Conservation (phyloP, 345 rosid species). For the Alliaria petiolata region DNA sequence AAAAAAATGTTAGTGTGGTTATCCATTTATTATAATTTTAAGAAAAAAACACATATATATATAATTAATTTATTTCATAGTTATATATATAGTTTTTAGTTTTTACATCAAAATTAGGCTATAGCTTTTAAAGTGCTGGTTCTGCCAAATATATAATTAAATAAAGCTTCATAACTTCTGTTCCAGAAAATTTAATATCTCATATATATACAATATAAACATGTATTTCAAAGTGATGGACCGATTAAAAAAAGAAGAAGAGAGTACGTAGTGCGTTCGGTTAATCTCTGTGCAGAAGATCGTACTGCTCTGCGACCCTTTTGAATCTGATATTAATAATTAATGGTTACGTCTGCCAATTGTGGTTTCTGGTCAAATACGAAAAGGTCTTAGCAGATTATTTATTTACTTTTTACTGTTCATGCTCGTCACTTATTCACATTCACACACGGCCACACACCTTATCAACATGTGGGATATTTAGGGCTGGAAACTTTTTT, state of each 20-base stretch:
- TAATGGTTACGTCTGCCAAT: conserved; percentile 24
- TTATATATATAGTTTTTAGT: too few relatives aligned
- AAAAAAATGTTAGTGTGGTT: neutral
- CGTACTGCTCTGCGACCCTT: conserved; percentile 27
- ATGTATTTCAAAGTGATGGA: conserved; percentile 5
- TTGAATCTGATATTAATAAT: conserved; percentile 19
- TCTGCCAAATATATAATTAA: neutral
- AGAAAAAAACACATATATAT: neutral
- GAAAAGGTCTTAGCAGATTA: conserved; percentile 13
- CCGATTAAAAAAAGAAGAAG: neutral
- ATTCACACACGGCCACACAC: neutral
- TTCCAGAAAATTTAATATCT: neutral
- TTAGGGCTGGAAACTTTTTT: too few relatives aligned
- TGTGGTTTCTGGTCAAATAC: conserved; percentile 20
- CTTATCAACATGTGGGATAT: neutral
- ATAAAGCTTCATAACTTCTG: neutral
- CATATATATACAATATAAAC: neutral
- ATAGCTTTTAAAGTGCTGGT: too few relatives aligned
- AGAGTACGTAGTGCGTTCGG: conserved; percentile 8
- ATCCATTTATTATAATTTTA: neutral
- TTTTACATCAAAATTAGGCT: too few relatives aligned
- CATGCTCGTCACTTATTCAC: neutral
- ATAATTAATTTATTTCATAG: too few relatives aligned
- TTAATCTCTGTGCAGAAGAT: conserved; percentile 18
- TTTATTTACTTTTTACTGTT: neutral